These are phyloP conservation scores for Babjeviella inositovora DNA, from an alignment of 805 yeast species.

Conservation along the genomic window DNA sequence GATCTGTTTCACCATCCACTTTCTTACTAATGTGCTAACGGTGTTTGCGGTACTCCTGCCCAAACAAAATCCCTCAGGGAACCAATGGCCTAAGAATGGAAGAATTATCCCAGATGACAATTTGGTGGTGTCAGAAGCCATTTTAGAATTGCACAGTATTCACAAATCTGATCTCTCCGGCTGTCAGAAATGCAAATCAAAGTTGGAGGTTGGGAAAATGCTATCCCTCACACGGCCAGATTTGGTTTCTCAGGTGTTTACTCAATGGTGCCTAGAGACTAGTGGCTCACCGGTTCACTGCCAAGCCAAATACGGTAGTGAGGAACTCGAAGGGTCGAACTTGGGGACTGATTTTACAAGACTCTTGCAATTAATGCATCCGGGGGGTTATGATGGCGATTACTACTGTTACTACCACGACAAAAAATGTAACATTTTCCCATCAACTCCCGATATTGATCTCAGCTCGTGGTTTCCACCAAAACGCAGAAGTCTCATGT, in stretches of 20 bases:
- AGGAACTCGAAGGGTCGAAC: constrained; percentile 15
- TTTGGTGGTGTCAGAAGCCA: too few species aligned
- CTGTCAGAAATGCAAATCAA: constrained; percentile 17
- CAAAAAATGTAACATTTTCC: constrained; percentile 32
- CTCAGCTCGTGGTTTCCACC: constrained; percentile 24
- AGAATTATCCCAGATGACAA: too few species aligned
- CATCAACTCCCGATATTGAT: constrained; percentile 32
- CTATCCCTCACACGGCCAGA: constrained; percentile 20
- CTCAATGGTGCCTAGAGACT: constrained; percentile 23
- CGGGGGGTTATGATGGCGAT: constrained; percentile 35
- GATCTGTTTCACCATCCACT: too few species aligned
- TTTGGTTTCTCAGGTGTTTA: constrained; percentile 19
- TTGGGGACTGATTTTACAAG: constrained; percentile 33
- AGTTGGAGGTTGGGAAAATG: constrained; percentile 17
- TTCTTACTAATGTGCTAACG: too few species aligned
- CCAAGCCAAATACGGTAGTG: constrained; percentile 14
- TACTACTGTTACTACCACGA: constrained; percentile 42
- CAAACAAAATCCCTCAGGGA: too few species aligned
- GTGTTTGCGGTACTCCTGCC: too few species aligned
- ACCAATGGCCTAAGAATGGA: too few species aligned
- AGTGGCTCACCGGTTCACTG: constrained; percentile 10
- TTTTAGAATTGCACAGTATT: too few species aligned
- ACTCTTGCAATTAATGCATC: constrained; percentile 31
- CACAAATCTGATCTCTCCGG: constrained; percentile 3
- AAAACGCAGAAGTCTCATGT: constrained; percentile 5